These are phyloP conservation scores for Fusarium multiceps DNA, from an alignment of 2,329 filamentous ascomycete genomes.

Conservation along the genomic window DNA sequence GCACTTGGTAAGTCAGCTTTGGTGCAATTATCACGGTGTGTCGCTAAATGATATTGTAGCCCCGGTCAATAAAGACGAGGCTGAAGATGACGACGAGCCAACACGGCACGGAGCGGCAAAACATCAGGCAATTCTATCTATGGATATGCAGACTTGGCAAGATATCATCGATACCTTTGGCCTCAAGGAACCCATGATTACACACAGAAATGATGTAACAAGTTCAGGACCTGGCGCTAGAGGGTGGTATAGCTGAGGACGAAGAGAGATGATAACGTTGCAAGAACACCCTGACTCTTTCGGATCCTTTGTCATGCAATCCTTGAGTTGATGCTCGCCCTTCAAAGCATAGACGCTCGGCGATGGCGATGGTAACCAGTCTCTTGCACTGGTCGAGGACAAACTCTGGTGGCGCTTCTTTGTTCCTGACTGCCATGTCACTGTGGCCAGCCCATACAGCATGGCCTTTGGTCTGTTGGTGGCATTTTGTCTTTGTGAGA, in stretches of 20 bases:
- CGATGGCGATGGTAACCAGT: conserved; percentile 9
- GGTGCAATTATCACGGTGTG: not conserved
- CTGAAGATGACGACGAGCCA: conserved; percentile 60
- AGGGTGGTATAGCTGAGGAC: conserved; percentile 72
- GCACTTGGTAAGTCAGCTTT: conserved; percentile 73
- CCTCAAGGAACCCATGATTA: conserved; percentile 84
- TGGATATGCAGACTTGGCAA: conserved; percentile 88
- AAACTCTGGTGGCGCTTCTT: conserved; percentile 16
- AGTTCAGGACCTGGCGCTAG: conserved; percentile 63
- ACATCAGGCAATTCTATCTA: conserved; percentile 87
- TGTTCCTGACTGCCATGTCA: conserved; percentile 13
- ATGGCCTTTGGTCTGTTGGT: not conserved
- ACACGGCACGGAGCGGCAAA: conserved; percentile 67
- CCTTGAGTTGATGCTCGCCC: not conserved
- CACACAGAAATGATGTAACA: conserved; percentile 75
- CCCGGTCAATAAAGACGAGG: conserved; percentile 55
- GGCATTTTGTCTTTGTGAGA: conserved; percentile 14
- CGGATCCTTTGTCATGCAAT: conserved; percentile 18
- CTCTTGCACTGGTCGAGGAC: conserved; percentile 8
- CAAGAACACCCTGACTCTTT: conserved; percentile 5
- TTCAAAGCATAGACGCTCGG: not conserved
- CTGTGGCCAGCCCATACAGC: not conserved
- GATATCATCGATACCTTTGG: conserved; percentile 80
- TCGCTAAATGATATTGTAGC: conserved; percentile 46
- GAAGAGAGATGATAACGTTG: not conserved